Base-by-base conservation (phyloP, 768 basidiomycete species). In the Clitopilus hobsonii region DNA sequence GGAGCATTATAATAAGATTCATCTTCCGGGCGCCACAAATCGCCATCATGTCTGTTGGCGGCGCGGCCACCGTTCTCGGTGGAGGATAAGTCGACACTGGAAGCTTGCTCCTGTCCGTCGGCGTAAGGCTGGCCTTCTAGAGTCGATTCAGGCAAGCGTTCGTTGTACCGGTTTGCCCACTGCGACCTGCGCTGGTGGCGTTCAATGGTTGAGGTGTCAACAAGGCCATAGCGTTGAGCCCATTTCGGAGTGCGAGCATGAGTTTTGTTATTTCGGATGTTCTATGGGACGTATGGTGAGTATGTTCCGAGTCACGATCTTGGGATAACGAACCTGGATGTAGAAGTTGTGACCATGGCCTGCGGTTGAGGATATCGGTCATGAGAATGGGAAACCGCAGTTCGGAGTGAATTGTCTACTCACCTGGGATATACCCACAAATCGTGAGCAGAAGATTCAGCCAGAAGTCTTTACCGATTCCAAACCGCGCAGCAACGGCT, bases 401-500 rank as follows among this genome's bases (percentile, higher is more conserved):
- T 75, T 6, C 47, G 88, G 11, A 45, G 38, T 52, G 7, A 23
- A 38, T 41, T 6, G n/a, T 11, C 22, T 38, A 59, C 75, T 8
- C 48, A 89, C 91, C 91, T 52, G 91, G 91, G 61, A 94, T 89
- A 68, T 96, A 97, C 10, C 94, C 94, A 66, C 85, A 87, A 53
- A 98, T 80, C n/a, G 91, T 94, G 29, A 95, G 71, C 60, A 96
- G 66, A 3, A 92, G 69, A 71, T 97, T 97, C 63, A 97, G 72
- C 83, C 87, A 95, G 73, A 97, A 95, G 68, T 98, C 95, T 53
- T 74, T 74, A 13, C 92, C 94, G 62, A 96, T 83, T 26, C 95
- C 95, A 66, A 98, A 98, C 54, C 95, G 81, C 22, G 92, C 88
- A 5, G 93, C 94, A 26, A 97, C 94, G 57, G 95, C 94, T 97